Conservation (phyloP, 345 rosid genomes). For the Trapa bicornis region DNA sequence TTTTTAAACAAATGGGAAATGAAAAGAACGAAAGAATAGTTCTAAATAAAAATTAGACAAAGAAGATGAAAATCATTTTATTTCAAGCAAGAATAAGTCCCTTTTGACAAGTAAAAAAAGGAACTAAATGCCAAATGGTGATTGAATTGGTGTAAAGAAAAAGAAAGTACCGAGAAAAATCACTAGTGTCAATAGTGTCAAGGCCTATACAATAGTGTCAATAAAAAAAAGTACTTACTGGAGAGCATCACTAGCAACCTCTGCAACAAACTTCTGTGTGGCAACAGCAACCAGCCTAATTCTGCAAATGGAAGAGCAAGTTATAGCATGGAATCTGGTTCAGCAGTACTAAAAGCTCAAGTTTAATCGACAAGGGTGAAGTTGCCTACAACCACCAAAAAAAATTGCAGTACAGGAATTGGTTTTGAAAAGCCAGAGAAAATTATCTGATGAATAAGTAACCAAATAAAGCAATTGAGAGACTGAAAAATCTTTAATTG, state of each 20-base stretch:
- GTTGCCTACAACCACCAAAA: not conserved
- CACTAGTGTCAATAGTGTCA: no score
- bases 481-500: not conserved
- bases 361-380: not conserved
- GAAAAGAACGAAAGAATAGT: not conserved
- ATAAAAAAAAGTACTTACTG: not conserved
- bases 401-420: not conserved
- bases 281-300: constrained; percentile 87
- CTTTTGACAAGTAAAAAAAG: not conserved
- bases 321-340: not conserved
- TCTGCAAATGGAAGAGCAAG: constrained; percentile 28
- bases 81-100: not conserved
- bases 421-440: not conserved
- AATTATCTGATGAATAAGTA: not conserved
- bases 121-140: not conserved
- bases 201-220: not conserved
- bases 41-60: not conserved
- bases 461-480: not conserved
- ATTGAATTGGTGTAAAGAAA: not conserved
- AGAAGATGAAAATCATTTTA: not conserved
- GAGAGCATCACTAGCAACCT: constrained; percentile 86
- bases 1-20: not conserved
- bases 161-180: not conserved
- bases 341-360: not conserved
- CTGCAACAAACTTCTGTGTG: constrained; percentile 88